Evolutionary conservation across 208 protist species (phyloP), one percentile per base, ranked within the genome.

Genomic region (Acanthamoeba royreba): DNA sequence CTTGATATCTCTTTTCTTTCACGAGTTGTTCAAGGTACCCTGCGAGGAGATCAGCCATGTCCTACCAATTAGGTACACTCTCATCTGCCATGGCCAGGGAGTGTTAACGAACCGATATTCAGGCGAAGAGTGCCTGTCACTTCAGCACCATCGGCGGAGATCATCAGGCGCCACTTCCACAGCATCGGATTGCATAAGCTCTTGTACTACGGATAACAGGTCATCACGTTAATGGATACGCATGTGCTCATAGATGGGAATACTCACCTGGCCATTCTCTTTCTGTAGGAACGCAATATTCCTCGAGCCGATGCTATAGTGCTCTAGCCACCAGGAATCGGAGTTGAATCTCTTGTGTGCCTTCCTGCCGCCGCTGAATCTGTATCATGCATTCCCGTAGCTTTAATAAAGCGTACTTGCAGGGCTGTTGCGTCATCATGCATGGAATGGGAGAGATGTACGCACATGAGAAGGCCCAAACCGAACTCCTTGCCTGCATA

Each of bases 311-410:
- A 83, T 83, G 25, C 28, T 83, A 43, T 83, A 83, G 72, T 83
- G 72, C n/a, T 83, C 72, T 4, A 83, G 72, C 72, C 72, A 83
- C 72, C 72, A 83, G 42, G n/a, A 19, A 31, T 83, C 72, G 72
- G 40, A 52, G 42, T 15, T 83, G 42, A 83, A 83, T n/a, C n/a
- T 53, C 4, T n/a, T n/a, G n/a, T n/a, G n/a, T n/a, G n/a, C n/a
- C n/a, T n/a, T n/a, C n/a, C n/a, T n/a, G n/a, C n/a, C n/a, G n/a
- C n/a, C n/a, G n/a, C n/a, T n/a, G n/a, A n/a, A n/a, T n/a, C n/a
- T n/a, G n/a, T n/a, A n/a, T 25, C 7, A 5, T 1, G 15, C 1
- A 4, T 43, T 28, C 72, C 72, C 72, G 42, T 53, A n/a, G 25
- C 19, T 11, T 2, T 4, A 0, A 25, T 35, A 28, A 77, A 22